Evolutionary conservation across 1,284 basidiomycete genomes (phyloP).

Genomic region (Papiliotrema flavescens): DNA sequence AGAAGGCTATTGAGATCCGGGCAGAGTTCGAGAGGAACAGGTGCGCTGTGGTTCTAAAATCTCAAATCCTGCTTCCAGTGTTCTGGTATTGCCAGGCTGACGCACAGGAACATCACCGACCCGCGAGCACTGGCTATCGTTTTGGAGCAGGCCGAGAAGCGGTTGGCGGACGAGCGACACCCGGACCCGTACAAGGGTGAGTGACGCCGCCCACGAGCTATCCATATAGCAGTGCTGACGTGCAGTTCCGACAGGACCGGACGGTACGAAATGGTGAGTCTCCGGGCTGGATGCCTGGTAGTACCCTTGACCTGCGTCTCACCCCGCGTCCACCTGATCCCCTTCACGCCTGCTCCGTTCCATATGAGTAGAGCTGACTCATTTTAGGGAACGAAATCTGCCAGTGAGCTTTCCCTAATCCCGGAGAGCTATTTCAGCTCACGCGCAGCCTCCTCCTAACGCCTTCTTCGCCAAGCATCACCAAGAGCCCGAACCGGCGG

Average conservation of each 20-base stretch:
- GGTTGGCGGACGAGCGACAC: conserved; percentile 65
- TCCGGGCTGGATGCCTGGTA: too few species aligned
- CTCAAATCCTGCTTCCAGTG: background rate
- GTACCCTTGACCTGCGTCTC: too few species aligned
- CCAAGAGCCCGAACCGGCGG: too few species aligned
- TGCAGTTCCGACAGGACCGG: conserved; percentile 69
- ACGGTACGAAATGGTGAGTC: conserved; percentile 83
- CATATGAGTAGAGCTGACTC: background rate
- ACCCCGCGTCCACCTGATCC: background rate
- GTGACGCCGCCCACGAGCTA: conserved; percentile 33
- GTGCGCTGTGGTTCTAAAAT: conserved; percentile 52
- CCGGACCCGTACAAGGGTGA: conserved; percentile 89
- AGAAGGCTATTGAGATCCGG: conserved; percentile 74
- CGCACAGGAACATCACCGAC: conserved; percentile 71
- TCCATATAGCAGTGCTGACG: conserved; percentile 8
- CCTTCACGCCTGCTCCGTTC: background rate
- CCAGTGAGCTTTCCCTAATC: conserved; percentile 34
- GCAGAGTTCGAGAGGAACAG: conserved; percentile 90
- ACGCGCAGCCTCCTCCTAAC: too few species aligned
- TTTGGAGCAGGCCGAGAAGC: conserved; percentile 74
- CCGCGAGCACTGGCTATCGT: conserved; percentile 79
- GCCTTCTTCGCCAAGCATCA: too few species aligned
- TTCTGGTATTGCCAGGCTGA: background rate
- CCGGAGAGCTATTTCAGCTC: background rate
- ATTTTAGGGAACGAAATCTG: conserved; percentile 49